A percentile compares a stretch with the other conserved stretches of the same genome.
Evolutionary conservation across 2,329 filamentous ascomycete genomes (phyloP).

Genomic region (Cercospora sp.): DNA sequence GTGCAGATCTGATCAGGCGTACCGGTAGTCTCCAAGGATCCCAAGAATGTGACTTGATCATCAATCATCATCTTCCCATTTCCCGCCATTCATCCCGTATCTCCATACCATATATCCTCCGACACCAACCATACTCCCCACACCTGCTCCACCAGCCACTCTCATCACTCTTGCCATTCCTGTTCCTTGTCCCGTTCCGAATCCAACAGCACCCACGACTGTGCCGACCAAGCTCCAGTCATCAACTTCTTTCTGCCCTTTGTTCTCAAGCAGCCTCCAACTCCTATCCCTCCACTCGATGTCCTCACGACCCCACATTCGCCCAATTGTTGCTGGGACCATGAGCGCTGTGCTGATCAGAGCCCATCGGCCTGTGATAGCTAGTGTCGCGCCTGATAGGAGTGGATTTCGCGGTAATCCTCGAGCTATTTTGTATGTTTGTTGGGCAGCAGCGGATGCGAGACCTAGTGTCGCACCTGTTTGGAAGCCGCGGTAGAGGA

Average conservation of each 20-base stretch:
- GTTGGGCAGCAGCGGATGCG: constrained; percentile 39
- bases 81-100: constrained; percentile 51
- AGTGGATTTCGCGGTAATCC: constrained; percentile 25
- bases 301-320: constrained; percentile 58
- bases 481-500: constrained; percentile 58
- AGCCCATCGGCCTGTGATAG: constrained; percentile 41
- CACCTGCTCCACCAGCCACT: constrained; percentile 19
- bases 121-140: constrained; percentile 54
- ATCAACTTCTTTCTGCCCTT: constrained; percentile 58
- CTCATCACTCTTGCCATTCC: constrained; percentile 33
- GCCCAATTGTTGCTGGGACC: constrained; percentile 46
- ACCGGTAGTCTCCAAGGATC: too few species aligned
- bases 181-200: constrained; percentile 45
- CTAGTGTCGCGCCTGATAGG: constrained; percentile 34
- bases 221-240: constrained; percentile 55
- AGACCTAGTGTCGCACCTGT: constrained; percentile 53
- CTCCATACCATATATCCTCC: constrained; percentile 53
- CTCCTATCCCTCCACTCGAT: constrained; percentile 66
- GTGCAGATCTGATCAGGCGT: too few species aligned
- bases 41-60: neutral
- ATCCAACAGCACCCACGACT: constrained; percentile 22
- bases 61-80: constrained; percentile 12
- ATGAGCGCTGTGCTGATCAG: constrained; percentile 50
- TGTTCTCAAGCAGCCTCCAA: constrained; percentile 62
- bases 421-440: constrained; percentile 27